Evolutionary conservation across 2,329 filamentous ascomycete genomes (phyloP), one percentile per base, ranked within the genome.

Genomic region (Apiospora hydei): DNA sequence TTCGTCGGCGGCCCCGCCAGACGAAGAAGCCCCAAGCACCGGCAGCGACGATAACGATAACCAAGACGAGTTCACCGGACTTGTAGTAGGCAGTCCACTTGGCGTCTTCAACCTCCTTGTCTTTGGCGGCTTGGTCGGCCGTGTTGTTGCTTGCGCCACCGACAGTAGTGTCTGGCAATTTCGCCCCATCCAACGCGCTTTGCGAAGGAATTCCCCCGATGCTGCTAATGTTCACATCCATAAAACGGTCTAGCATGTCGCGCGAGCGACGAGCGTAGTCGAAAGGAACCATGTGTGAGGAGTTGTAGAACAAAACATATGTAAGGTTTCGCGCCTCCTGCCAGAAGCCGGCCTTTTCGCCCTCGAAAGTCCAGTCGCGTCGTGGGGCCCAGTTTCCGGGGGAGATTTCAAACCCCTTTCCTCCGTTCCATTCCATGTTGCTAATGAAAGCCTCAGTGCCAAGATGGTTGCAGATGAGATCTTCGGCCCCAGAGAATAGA

Each of bases 281-380:
- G 79, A 96, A 98, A 0, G 96, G 97, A 0, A 99, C 96, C 96
- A 99, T 99, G 83, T 99, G 96, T 69, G 94, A 97, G 21, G 94
- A 91, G 82, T 99, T 97, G 86, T 97, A 94, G 84, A 98, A 98
- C 53, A 97, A 87, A 44, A 99, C 92, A 80, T 99, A 99, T 0
- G 96, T 98, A 73, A 99, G 84, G 83, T 99, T 99, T 75, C 97
- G 91, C 1, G 96, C 96, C 81, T 95, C 90, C 82, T 99, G 97
- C 87, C 96, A 99, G 79, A 97, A 94, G 34, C 96, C 96, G 4
- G 95, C 95, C 1, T 90, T 85, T 77, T 98, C 90, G 73, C 92
- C 94, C 82, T 98, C 96, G 76, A 98, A 98, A 0, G 91, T 93
- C 97, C 96, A 99, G 78, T 97, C 92, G 53, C 92, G 92, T 24